Conservation (phyloP, 2,329 filamentous ascomycete species). For the Paecilomyces formosus region DNA sequence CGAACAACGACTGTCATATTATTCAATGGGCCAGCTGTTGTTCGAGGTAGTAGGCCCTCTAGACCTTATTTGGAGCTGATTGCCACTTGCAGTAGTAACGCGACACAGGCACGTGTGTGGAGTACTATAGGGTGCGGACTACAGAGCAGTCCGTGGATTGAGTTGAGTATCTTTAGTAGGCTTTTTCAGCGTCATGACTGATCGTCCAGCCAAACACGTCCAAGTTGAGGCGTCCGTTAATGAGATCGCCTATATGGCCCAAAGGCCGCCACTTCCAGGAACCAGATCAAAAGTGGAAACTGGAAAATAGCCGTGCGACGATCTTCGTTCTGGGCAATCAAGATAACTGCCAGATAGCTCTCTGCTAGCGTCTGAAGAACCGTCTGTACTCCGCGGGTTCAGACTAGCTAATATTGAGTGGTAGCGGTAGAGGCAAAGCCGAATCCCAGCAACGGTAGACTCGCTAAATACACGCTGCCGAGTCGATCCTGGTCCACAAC, state of each 20-base stretch:
- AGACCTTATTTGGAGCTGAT: background rate
- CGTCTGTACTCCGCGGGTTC: background rate
- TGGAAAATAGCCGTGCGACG: background rate
- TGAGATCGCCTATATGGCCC: background rate
- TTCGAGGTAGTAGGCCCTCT: background rate
- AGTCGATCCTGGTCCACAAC: background rate
- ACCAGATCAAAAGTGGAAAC: background rate
- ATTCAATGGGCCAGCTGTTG: background rate
- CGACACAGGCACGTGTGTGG: background rate
- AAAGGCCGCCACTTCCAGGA: background rate
- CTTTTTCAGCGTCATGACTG: background rate
- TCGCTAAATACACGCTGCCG: background rate
- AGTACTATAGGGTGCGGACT: background rate
- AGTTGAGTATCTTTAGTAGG: background rate
- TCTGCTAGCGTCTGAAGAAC: background rate
- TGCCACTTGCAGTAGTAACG: background rate
- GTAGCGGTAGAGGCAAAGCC: background rate
- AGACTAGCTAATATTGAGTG: background rate
- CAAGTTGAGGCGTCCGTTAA: background rate
- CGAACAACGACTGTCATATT: background rate
- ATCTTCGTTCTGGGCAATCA: background rate
- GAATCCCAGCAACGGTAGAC: background rate
- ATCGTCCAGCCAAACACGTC: background rate
- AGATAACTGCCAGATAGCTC: background rate
- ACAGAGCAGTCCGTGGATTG: background rate